These are phyloP conservation scores for Bidens hawaiensis DNA, from an alignment of 140 eudicot species.

Conservation along the genomic window DNA sequence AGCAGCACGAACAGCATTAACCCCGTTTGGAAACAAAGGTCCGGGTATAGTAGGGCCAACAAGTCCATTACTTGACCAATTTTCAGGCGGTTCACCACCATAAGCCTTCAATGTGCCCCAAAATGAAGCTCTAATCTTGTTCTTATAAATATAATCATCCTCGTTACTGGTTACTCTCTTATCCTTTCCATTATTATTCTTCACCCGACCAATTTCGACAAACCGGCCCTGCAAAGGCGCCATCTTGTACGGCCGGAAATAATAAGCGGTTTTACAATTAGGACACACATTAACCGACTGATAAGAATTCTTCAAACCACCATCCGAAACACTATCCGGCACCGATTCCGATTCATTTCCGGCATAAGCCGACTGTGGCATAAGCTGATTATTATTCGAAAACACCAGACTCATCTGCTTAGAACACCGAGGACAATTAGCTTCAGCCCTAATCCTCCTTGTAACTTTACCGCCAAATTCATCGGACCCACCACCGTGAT, in stretches of 20 bases:
- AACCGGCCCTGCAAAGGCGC: slow-evolving; percentile 84
- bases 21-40: slow-evolving; percentile 80
- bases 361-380: slow-evolving; percentile 35
- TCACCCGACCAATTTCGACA: slow-evolving; percentile 74
- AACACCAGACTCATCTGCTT: slow-evolving; percentile 75
- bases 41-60: slow-evolving; percentile 71
- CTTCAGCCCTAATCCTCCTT: slow-evolving; percentile 81
- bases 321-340: slow-evolving; percentile 14
- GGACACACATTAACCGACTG: slow-evolving; percentile 83
- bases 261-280: slow-evolving; percentile 76
- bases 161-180: slow-evolving; percentile 9
- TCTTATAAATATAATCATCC: slow-evolving; percentile 36
- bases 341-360: slow-evolving; percentile 18
- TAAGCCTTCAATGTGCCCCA: slow-evolving; percentile 63
- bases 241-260: slow-evolving; percentile 67
- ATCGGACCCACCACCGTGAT: slow-evolving; percentile 43
- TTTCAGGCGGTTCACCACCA: slow-evolving; percentile 75
- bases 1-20: slow-evolving; percentile 50
- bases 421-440: slow-evolving; percentile 88
- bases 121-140: slow-evolving; percentile 48
- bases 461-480: slow-evolving; percentile 25
- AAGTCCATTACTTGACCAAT: slow-evolving; percentile 68
- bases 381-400: slow-evolving; percentile 39
- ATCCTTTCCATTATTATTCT: slow-evolving; percentile 19
- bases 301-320: slow-evolving; percentile 30